Percentiles rank a stretch among this genome's conserved stretches.
Evolutionary conservation across 1,284 basidiomycete species (phyloP).

Genomic region (Marasmius sp.): DNA sequence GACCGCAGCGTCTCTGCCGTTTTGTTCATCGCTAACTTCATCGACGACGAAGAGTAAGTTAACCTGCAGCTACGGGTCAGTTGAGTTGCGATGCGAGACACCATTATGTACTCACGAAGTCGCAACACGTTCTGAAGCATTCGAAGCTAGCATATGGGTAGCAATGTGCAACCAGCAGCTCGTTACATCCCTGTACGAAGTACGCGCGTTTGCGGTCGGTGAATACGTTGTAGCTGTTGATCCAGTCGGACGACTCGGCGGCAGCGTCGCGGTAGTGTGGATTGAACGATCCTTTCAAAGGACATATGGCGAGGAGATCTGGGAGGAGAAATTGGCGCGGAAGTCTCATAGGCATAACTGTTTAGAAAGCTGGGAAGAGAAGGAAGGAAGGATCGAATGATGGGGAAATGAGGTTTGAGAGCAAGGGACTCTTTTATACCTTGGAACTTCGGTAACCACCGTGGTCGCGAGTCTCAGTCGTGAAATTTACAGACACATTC

Average conservation of each 20-base stretch:
- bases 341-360: constrained; percentile 29
- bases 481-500: constrained; percentile 3
- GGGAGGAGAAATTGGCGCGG: constrained; percentile 49
- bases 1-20: constrained; percentile 49
- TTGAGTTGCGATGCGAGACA: neutral
- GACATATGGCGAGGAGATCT: constrained; percentile 51
- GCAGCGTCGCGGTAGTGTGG: constrained; percentile 55
- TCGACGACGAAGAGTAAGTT: constrained; percentile 70
- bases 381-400: constrained; percentile 13
- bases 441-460: neutral
- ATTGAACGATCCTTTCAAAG: constrained; percentile 46
- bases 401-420: constrained; percentile 4
- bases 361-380: constrained; percentile 12
- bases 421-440: neutral
- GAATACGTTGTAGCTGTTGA: constrained; percentile 59
- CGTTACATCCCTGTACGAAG: constrained; percentile 60
- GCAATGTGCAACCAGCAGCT: constrained; percentile 60
- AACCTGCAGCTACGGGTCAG: constrained; percentile 30
- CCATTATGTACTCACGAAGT: constrained; percentile 3
- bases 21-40: constrained; percentile 70
- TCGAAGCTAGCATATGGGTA: constrained; percentile 62
- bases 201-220: constrained; percentile 59
- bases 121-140: constrained; percentile 33
- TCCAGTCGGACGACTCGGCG: constrained; percentile 60
- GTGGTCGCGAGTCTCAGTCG: neutral